Conservation (phyloP, 116 monocot species). For the Dioscorea cayenensis region DNA sequence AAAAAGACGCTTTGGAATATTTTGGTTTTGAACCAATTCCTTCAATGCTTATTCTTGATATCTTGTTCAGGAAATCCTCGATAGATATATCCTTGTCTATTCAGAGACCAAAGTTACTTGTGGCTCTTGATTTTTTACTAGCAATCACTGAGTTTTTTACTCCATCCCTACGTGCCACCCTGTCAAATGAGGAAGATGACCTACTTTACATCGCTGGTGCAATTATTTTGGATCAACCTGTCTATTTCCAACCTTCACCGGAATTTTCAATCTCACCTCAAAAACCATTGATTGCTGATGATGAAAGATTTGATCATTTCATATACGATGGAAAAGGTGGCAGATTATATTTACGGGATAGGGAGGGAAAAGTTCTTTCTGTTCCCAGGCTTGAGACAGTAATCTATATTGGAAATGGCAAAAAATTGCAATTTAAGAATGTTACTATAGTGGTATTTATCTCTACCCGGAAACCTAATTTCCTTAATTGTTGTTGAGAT, state of each 20-base stretch:
- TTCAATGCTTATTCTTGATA: slow-evolving; percentile 97
- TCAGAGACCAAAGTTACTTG: slow-evolving; percentile 89
- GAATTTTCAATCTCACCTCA: slow-evolving; percentile 63
- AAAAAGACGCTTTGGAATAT: slow-evolving; percentile 12
- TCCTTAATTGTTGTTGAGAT: neutral
- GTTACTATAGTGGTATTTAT: slow-evolving; percentile 62
- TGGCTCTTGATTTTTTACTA: slow-evolving; percentile 88
- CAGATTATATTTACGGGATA: slow-evolving; percentile 52
- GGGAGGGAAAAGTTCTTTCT: slow-evolving; percentile 43
- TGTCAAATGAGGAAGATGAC: slow-evolving; percentile 69
- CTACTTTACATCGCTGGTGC: slow-evolving; percentile 31
- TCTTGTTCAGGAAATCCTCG: slow-evolving; percentile 44
- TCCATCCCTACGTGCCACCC: slow-evolving; percentile 55
- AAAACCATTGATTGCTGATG: slow-evolving; percentile 75
- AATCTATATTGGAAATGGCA: slow-evolving; percentile 73
- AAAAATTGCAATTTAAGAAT: slow-evolving; percentile 80
- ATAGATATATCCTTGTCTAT: slow-evolving; percentile 63
- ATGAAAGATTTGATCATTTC: slow-evolving; percentile 76
- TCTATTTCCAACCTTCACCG: slow-evolving; percentile 51
- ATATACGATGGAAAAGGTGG: slow-evolving; percentile 98
- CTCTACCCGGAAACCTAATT: slow-evolving; percentile 2
- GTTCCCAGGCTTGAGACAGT: slow-evolving; percentile 36
- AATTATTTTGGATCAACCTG: slow-evolving; percentile 53
- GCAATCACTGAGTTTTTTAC: slow-evolving; percentile 84
- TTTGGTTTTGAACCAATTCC: slow-evolving; percentile 31